Base-by-base conservation (phyloP, 192 early-diverging fungal genomes). In the Cladochytrium replicatum region DNA sequence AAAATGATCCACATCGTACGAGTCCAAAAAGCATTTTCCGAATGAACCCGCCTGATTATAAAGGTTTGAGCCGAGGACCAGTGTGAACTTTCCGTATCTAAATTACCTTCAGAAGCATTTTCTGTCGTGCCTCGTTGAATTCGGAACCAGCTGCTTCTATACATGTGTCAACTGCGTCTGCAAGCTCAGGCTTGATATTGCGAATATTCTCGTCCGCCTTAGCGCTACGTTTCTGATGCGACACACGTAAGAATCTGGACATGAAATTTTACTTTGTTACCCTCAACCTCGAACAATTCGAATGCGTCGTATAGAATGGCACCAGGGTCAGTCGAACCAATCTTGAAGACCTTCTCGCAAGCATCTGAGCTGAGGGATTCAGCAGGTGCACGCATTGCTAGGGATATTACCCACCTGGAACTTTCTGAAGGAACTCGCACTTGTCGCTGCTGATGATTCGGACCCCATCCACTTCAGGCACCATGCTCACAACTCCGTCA, bases 131-230 rank as follows among this genome's bases (percentile, higher is more conserved):
- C 4, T 82, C 66, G 4, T 81, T 66, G 29, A 87, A 80, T 61
- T 97, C 97, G 23, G 89, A 69, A 1, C 88, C 89, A 4, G 94
- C 94, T 0, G 92, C 94, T 29, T 88, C 87, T 11, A 97, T 82
- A 55, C 93, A 95, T 0, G 81, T 67, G 46, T 94, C 91, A 0
- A 99, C 88, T 0, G 97, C 97, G 17, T 78, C 74, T 2, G 82
- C 57, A 41, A 99, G 67, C 26, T 91, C 86, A 21, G 80, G 34
- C 21, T 76, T 68, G 34, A 99, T 94, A 38, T 64, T 85, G 24
- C 93, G 82, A 21, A 99, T 87, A 52, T 88, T 91, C 68, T 96
- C 93, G 57, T 97, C 96, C 3, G 96, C 91, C 25, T 86, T 84
- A 8, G 96, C 83, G 43, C 75, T 86, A n/a, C n/a, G n/a, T n/a